phyloP scores from a whole-genome alignment of 2,329 filamentous ascomycete genomes.

The Ophiostoma tasmaniense region DNA sequence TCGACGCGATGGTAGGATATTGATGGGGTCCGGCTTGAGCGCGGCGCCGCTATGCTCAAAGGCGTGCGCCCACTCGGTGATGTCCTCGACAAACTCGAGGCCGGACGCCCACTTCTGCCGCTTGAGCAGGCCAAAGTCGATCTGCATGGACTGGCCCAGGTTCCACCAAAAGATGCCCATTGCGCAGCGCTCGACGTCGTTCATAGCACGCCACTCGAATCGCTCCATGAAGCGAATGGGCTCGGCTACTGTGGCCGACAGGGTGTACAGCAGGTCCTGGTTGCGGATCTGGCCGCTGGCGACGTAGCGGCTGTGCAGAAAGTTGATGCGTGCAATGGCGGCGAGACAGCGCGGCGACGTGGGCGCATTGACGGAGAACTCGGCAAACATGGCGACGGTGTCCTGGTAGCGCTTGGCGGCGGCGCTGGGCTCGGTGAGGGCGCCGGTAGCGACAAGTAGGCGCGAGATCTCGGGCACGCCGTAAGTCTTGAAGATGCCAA shows the following conservation, averaged over 20 bases:
- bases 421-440: conserved; percentile 27
- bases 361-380: conserved; percentile 33
- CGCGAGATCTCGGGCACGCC: conserved; percentile 32
- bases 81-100: conserved; percentile 43
- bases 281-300: conserved; percentile 31
- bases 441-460: conserved; percentile 30
- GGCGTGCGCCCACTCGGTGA: conserved; percentile 38
- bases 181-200: conserved; percentile 59
- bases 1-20: conserved; percentile 46
- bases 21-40: conserved; percentile 47
- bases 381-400: conserved; percentile 31
- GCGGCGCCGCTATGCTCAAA: conserved; percentile 45
- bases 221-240: conserved; percentile 53
- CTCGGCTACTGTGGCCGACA: conserved; percentile 55
- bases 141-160: conserved; percentile 61
- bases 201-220: conserved; percentile 63
- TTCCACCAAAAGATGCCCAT: conserved; percentile 62
- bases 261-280: conserved; percentile 32
- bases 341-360: conserved; percentile 29
- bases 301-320: conserved; percentile 30
- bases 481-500: conserved; percentile 38
- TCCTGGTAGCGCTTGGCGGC: conserved; percentile 34
- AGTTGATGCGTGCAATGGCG: conserved; percentile 33
- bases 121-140: conserved; percentile 35
- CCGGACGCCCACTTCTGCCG: conserved; percentile 37